A percentile compares a stretch with the other conserved stretches of the same genome.
phyloP scores from a whole-genome alignment of 1,139 yeast species.

The Blastobotrys serpentis region DNA sequence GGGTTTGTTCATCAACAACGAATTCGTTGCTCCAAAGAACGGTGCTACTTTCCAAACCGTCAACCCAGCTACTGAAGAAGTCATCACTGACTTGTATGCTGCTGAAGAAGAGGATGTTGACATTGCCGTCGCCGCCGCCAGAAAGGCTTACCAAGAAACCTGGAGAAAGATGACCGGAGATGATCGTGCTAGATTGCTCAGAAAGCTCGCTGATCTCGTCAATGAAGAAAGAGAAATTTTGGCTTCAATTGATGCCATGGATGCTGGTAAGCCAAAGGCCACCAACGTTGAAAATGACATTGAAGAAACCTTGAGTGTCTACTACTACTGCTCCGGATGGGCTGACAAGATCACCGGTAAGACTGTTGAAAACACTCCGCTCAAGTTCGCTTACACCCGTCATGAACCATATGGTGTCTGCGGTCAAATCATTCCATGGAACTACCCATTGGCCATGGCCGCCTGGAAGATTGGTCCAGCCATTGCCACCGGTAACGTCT shows the following conservation, averaged over 20 bases:
- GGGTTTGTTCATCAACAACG: slow-evolving; percentile 81
- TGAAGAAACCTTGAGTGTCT: slow-evolving; percentile 51
- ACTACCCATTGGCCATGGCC: slow-evolving; percentile 79
- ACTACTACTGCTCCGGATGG: slow-evolving; percentile 73
- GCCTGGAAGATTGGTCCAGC: slow-evolving; percentile 78
- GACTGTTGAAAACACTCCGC: slow-evolving; percentile 62
- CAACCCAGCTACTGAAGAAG: slow-evolving; percentile 49
- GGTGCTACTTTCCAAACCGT: slow-evolving; percentile 52
- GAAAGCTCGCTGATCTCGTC: slow-evolving; percentile 53
- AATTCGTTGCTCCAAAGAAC: slow-evolving; percentile 60
- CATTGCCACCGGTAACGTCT: slow-evolving; percentile 73
- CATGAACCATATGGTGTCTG: slow-evolving; percentile 83
- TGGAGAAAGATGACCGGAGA: slow-evolving; percentile 52
- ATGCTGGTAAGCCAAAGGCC: slow-evolving; percentile 53
- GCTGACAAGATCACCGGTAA: slow-evolving; percentile 77
- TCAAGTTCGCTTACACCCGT: slow-evolving; percentile 57
- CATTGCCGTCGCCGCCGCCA: slow-evolving; percentile 59
- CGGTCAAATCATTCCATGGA: slow-evolving; percentile 91
- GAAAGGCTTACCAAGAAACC: slow-evolving; percentile 47
- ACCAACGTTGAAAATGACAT: slow-evolving; percentile 56
- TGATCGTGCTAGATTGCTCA: slow-evolving; percentile 46
- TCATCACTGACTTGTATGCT: slow-evolving; percentile 51
- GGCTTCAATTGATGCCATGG: slow-evolving; percentile 57
- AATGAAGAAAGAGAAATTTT: slow-evolving; percentile 50
- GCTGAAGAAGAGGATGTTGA: slow-evolving; percentile 59